Conservation (phyloP, 495 filamentous ascomycete genomes). For the Penicilliopsis zonata region DNA sequence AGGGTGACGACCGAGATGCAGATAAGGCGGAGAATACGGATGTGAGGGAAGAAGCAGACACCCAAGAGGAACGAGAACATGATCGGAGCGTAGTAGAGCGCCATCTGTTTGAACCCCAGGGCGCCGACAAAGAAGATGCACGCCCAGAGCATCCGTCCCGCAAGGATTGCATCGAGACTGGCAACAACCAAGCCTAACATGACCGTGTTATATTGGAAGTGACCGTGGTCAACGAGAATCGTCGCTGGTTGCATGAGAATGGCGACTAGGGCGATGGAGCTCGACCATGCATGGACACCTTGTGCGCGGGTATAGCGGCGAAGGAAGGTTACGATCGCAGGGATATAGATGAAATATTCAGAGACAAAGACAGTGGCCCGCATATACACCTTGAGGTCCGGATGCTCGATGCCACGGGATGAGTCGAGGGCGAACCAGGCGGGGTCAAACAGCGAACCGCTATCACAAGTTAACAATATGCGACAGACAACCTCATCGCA, state of each 20-base stretch:
- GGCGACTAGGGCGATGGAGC: constrained; percentile 73
- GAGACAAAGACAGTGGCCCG: constrained; percentile 78
- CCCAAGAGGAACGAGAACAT: constrained; percentile 89
- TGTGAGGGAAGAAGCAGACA: constrained; percentile 61
- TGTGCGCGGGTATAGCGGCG: constrained; percentile 62
- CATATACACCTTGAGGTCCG: constrained; percentile 85
- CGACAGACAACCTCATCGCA: neutral
- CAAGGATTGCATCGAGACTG: constrained; percentile 76
- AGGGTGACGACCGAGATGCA: constrained; percentile 62
- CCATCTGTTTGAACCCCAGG: constrained; percentile 97
- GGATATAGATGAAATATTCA: constrained; percentile 82
- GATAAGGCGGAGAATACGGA: constrained; percentile 58
- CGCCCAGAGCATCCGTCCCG: constrained; percentile 74
- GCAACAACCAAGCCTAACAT: constrained; percentile 88
- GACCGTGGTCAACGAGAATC: constrained; percentile 92
- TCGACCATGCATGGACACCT: constrained; percentile 62
- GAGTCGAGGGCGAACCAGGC: constrained; percentile 80
- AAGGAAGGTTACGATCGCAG: constrained; percentile 72
- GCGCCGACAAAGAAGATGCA: constrained; percentile 90
- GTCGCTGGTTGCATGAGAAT: constrained; percentile 87
- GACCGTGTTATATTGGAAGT: constrained; percentile 98
- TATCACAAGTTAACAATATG: constrained; percentile 15
- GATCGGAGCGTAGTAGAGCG: constrained; percentile 86
- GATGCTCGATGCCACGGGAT: constrained; percentile 71
- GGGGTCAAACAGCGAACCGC: constrained; percentile 64